Evolutionary conservation across 139 green algal species (phyloP).

Genomic region (Tetradesmus lagerheimii): DNA sequence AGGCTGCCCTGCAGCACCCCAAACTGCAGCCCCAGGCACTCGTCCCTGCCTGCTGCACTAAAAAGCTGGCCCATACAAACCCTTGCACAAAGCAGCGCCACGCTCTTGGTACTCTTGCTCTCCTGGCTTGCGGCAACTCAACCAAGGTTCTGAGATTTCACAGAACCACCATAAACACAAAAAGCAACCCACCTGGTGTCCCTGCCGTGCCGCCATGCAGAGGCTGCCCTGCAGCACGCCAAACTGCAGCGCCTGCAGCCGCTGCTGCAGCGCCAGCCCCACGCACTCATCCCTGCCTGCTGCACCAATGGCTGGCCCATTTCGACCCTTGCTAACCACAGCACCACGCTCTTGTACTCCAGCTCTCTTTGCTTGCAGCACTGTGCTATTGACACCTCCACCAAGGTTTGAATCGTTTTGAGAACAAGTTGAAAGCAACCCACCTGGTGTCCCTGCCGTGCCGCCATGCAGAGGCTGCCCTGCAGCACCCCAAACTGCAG

Average conservation of each 20-base stretch:
- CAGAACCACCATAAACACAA: not conserved
- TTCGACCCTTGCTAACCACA: too few species aligned
- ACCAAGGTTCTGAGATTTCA: not conserved
- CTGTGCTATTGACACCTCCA: not conserved
- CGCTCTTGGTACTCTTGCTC: too few species aligned
- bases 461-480: constrained; percentile 14
- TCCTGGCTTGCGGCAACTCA: too few species aligned
- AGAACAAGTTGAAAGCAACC: not conserved
- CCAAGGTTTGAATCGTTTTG: too few species aligned
- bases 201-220: not conserved
- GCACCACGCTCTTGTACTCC: too few species aligned
- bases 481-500: constrained; percentile 4
- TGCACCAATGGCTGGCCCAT: not conserved
- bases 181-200: not conserved
- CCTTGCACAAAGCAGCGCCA: too few species aligned
- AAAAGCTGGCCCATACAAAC: too few species aligned
- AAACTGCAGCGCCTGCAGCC: constrained; percentile 20
- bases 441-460: constrained; percentile 18
- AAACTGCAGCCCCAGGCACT: not conserved
- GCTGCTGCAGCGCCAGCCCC: not conserved
- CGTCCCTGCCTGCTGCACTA: not conserved
- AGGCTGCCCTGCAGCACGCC: constrained; percentile 16
- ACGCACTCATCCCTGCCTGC: not conserved
- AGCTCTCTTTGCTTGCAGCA: too few species aligned
- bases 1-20: constrained; percentile 14